Evolutionary conservation across 1,284 basidiomycete genomes (phyloP).

Genomic region (Mycosarcoma mackinlayi): DNA sequence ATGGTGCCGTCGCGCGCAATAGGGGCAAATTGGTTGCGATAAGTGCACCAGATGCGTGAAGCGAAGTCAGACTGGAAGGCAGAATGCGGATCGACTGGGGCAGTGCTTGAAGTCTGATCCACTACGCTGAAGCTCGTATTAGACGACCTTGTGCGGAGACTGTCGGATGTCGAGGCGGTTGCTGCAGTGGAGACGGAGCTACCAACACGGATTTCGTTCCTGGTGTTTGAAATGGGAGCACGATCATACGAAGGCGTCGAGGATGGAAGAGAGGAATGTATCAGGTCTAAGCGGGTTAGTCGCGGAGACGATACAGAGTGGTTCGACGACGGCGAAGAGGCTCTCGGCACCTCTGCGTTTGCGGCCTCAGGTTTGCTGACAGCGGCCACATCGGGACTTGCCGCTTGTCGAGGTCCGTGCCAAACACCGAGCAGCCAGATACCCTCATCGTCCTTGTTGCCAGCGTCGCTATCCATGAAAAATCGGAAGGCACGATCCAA

Average conservation of each 20-base stretch:
- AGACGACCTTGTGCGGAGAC: slow-evolving; percentile 36
- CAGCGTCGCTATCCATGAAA: slow-evolving; percentile 51
- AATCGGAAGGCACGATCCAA: slow-evolving; percentile 61
- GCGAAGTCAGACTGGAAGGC: slow-evolving; percentile 52
- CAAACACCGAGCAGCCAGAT: slow-evolving; percentile 63
- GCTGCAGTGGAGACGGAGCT: slow-evolving; percentile 38
- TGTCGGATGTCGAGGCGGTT: slow-evolving; percentile 24
- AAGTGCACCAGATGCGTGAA: slow-evolving; percentile 66
- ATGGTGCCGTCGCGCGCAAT: slow-evolving; percentile 65
- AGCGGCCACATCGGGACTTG: neutral
- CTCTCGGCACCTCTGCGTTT: slow-evolving; percentile 5
- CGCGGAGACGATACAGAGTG: slow-evolving; percentile 21
- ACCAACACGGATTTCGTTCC: slow-evolving; percentile 25
- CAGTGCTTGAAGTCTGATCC: neutral
- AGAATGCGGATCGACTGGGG: slow-evolving; percentile 13
- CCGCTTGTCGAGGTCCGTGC: slow-evolving; percentile 46
- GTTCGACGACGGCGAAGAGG: slow-evolving; percentile 24
- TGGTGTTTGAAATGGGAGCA: neutral
- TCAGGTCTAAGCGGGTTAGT: slow-evolving; percentile 16
- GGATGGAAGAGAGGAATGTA: slow-evolving; percentile 17
- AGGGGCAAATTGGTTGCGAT: slow-evolving; percentile 63
- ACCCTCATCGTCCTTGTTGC: slow-evolving; percentile 37
- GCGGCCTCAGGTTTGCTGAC: slow-evolving; percentile 5
- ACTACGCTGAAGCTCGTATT: slow-evolving; percentile 28
- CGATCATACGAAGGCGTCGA: slow-evolving; percentile 13